phyloP scores from a whole-genome alignment of 495 filamentous ascomycete species.

The Daldinia bambusicola region DNA sequence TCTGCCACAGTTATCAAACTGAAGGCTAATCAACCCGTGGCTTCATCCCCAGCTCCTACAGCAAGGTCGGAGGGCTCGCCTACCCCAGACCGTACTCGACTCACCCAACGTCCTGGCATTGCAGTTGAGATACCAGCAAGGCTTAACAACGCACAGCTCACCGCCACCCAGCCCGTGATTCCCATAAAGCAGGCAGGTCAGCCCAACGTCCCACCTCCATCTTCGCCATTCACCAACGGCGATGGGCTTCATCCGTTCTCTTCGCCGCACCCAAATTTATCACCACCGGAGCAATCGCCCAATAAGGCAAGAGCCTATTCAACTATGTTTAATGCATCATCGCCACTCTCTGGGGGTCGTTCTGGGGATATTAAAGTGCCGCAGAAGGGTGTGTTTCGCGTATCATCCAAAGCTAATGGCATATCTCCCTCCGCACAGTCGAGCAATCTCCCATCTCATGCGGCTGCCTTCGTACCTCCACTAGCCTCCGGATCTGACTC shows the following conservation, averaged over 20 bases:
- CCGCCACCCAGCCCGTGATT: conserved; percentile 22
- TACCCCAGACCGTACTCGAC: conserved; percentile 23
- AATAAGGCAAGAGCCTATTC: conserved; percentile 55
- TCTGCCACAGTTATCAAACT: conserved; percentile 70
- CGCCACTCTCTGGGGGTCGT: conserved; percentile 30
- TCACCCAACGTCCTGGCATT: conserved; percentile 18
- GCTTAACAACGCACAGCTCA: conserved; percentile 12
- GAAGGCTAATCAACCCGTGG: conserved; percentile 71
- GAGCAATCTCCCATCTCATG: conserved; percentile 39
- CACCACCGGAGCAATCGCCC: conserved; percentile 53
- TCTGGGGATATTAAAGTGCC: conserved; percentile 37
- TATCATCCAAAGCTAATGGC: conserved; percentile 41
- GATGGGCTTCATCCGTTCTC: conserved; percentile 54
- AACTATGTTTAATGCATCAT: conserved; percentile 49
- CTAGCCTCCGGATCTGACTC: conserved; percentile 37
- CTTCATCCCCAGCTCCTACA: conserved; percentile 52
- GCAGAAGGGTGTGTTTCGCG: conserved; percentile 46
- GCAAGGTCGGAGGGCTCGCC: conserved; percentile 31
- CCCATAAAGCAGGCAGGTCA: conserved; percentile 45
- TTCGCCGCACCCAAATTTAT: conserved; percentile 56
- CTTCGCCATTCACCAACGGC: conserved; percentile 44
- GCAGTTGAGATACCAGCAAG: conserved; percentile 35
- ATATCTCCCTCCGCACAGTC: conserved; percentile 44
- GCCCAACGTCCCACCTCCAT: conserved; percentile 29
- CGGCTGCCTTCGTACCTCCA: conserved; percentile 34